These are phyloP conservation scores for Limtongia smithiae DNA, from an alignment of 805 yeast genomes.

Conservation along the genomic window DNA sequence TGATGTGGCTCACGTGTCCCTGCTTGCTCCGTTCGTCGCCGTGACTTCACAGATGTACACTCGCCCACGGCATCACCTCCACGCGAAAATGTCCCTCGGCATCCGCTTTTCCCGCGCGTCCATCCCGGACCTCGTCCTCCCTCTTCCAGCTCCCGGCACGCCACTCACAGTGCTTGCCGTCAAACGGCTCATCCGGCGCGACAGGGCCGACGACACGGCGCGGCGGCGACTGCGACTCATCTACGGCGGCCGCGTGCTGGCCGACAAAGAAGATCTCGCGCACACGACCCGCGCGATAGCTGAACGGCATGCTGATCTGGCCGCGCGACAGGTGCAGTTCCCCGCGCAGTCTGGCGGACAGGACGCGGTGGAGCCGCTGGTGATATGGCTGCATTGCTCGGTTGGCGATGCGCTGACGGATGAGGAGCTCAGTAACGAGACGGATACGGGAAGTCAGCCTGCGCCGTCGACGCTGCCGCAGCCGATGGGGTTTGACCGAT, in stretches of 20 bases:
- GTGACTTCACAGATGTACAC: no score
- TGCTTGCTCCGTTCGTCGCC: no score
- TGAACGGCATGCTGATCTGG: slow-evolving; percentile 4
- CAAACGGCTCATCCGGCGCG: slow-evolving; percentile 44
- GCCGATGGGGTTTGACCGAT: slow-evolving; percentile 78
- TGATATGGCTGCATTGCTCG: slow-evolving; percentile 72
- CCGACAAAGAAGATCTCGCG: slow-evolving; percentile 53
- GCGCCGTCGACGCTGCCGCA: slow-evolving; percentile 57
- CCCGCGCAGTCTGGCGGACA: no score
- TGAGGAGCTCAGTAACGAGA: slow-evolving; percentile 59
- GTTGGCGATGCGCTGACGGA: slow-evolving; percentile 61
- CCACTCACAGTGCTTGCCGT: slow-evolving; percentile 42
- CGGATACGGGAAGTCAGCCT: slow-evolving; percentile 53
- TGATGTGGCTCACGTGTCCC: no score
- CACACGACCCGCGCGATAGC: slow-evolving; percentile 44
- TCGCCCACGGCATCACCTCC: background rate
- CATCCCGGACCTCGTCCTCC: slow-evolving; percentile 43
- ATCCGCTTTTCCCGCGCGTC: slow-evolving; percentile 48
- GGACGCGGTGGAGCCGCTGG: slow-evolving; percentile 31
- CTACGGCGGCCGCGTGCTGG: slow-evolving; percentile 63
- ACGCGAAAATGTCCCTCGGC: slow-evolving; percentile 26
- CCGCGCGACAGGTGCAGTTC: background rate
- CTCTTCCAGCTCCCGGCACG: slow-evolving; percentile 35
- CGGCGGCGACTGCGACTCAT: slow-evolving; percentile 60
- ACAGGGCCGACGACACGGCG: slow-evolving; percentile 36